A percentile compares a stretch with the other conserved stretches of the same genome.
These are phyloP conservation scores for Elymus sibiricus DNA, from an alignment of 176 grass and related monocot species.

Conservation along the genomic window DNA sequence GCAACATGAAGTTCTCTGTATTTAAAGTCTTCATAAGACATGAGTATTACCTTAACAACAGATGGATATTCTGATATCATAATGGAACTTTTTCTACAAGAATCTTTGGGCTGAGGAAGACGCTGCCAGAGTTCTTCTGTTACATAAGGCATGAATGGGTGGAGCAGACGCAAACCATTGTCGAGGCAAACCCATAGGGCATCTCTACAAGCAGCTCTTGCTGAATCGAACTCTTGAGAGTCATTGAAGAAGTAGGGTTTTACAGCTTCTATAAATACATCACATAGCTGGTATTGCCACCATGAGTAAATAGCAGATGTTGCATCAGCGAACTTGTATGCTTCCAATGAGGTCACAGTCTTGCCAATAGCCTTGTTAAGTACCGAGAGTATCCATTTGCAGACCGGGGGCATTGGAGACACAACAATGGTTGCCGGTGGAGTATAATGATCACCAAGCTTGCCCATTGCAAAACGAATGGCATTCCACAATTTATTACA, in stretches of 20 bases:
- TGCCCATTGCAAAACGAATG: conserved; percentile 80
- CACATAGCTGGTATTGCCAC: conserved; percentile 85
- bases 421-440: conserved; percentile 52
- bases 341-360: conserved; percentile 73
- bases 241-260: conserved; percentile 77
- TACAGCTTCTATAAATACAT: conserved; percentile 89
- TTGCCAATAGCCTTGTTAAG: conserved; percentile 75
- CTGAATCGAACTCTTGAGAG: conserved; percentile 57
- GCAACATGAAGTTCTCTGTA: not conserved
- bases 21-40: not conserved
- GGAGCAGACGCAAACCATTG: conserved; percentile 67
- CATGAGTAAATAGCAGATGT: conserved; percentile 78
- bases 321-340: conserved; percentile 76
- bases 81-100: conserved; percentile 60
- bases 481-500: conserved; percentile 96
- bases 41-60: conserved; percentile 45
- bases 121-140: conserved; percentile 91
- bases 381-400: conserved; percentile 85
- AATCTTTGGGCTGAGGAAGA: conserved; percentile 64
- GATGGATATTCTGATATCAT: conserved; percentile 91
- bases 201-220: conserved; percentile 65
- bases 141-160: conserved; percentile 93
- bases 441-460: conserved; percentile 73
- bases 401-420: conserved; percentile 55
- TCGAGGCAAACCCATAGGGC: conserved; percentile 83